Conservation (phyloP, 208 protist species). For the Angomonas deanei region DNA sequence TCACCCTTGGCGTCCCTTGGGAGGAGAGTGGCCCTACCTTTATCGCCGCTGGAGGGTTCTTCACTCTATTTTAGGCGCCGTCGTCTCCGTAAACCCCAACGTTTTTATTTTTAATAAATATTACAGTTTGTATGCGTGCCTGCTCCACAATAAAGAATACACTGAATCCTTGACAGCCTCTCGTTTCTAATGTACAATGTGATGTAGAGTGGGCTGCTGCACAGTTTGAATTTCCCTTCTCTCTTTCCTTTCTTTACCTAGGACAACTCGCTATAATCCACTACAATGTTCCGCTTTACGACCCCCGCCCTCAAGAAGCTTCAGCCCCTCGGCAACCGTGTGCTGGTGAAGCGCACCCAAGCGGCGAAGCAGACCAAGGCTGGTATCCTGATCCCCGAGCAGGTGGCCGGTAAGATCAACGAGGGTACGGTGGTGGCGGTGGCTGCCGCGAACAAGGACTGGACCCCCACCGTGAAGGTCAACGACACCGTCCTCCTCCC, state of each 20-base stretch:
- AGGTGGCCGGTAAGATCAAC: slow-evolving; percentile 90
- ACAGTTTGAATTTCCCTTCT: slow-evolving; percentile 5
- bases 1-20: slow-evolving; percentile 24
- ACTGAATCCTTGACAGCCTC: slow-evolving; percentile 7
- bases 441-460: slow-evolving; percentile 84
- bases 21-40: slow-evolving; percentile 8
- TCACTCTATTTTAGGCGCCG: slow-evolving; percentile 14
- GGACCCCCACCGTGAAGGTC: slow-evolving; percentile 86
- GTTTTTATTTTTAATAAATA: slow-evolving; percentile 9
- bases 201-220: neutral
- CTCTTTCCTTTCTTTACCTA: slow-evolving; percentile 6
- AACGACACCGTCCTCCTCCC: slow-evolving; percentile 88
- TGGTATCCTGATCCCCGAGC: slow-evolving; percentile 91
- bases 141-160: no score
- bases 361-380: slow-evolving; percentile 91
- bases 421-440: slow-evolving; percentile 89
- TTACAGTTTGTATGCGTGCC: no score
- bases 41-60: slow-evolving; percentile 39
- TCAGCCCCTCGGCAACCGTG: slow-evolving; percentile 85
- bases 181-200: slow-evolving; percentile 10
- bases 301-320: slow-evolving; percentile 77
- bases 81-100: neutral
- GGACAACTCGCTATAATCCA: neutral
- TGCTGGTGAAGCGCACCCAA: slow-evolving; percentile 84
- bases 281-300: slow-evolving; percentile 79